These are phyloP conservation scores for Cadophora sp. DNA, from an alignment of 2,329 filamentous ascomycete species.

Conservation along the genomic window DNA sequence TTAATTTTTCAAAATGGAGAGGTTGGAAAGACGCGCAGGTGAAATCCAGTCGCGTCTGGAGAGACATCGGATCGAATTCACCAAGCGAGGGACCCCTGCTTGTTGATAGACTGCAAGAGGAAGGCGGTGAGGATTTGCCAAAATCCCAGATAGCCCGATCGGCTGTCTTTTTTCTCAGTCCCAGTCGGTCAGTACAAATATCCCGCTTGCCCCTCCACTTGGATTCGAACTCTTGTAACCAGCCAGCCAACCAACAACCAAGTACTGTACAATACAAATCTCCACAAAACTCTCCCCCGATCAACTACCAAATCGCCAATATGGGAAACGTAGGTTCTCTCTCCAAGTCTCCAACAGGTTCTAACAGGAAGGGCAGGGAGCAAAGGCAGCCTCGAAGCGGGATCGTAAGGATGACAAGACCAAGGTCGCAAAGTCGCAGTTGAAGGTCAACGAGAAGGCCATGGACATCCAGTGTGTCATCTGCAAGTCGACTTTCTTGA, in stretches of 20 bases:
- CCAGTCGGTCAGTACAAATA: slow-evolving; percentile 23
- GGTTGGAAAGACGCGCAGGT: not conserved
- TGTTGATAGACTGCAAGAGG: not conserved
- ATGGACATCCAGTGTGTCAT: slow-evolving; percentile 78
- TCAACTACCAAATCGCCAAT: slow-evolving; percentile 23
- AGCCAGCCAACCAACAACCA: not conserved
- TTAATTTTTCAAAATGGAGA: not conserved
- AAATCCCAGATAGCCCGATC: not conserved
- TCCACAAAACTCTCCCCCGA: not conserved
- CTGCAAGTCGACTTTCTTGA: slow-evolving; percentile 81
- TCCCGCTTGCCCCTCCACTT: slow-evolving; percentile 19
- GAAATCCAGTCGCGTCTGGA: slow-evolving; percentile 9
- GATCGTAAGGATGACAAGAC: slow-evolving; percentile 72
- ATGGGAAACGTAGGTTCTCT: slow-evolving; percentile 41
- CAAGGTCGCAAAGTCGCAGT: slow-evolving; percentile 69
- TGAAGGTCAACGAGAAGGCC: slow-evolving; percentile 74
- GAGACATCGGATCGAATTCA: not conserved
- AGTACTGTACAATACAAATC: slow-evolving; percentile 1
- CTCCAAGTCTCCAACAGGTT: not conserved
- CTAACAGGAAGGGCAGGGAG: slow-evolving; percentile 55
- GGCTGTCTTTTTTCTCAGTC: slow-evolving; percentile 10
- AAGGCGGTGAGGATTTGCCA: slow-evolving; percentile 3
- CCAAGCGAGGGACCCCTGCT: slow-evolving; percentile 8
- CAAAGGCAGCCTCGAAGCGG: slow-evolving; percentile 74
- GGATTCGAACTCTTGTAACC: slow-evolving; percentile 1